Percentiles rank a stretch among this genome's conserved stretches.
phyloP scores from a whole-genome alignment of 2,329 filamentous ascomycete genomes.

The Xylaria sp. region DNA sequence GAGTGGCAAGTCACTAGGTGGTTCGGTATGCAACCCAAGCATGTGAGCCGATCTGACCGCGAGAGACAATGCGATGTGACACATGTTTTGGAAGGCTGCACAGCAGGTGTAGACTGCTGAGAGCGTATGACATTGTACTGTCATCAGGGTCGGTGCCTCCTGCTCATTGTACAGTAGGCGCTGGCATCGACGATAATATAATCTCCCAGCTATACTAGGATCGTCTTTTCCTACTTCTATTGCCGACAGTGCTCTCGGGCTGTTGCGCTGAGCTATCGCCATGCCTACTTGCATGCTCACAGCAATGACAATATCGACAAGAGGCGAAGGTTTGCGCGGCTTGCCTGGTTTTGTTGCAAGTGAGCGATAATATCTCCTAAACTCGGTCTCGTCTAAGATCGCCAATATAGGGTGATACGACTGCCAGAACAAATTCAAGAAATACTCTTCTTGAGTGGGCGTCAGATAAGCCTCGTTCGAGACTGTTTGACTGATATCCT shows the following conservation, averaged over 20 bases:
- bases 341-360: conserved; percentile 50
- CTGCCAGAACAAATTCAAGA: conserved; percentile 60
- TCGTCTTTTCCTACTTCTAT: conserved; percentile 47
- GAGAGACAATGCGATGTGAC: conserved; percentile 53
- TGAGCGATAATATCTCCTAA: conserved; percentile 56
- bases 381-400: conserved; percentile 57
- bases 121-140: conserved; percentile 60
- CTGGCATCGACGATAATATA: conserved; percentile 60
- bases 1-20: conserved; percentile 53
- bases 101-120: conserved; percentile 58
- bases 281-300: conserved; percentile 61
- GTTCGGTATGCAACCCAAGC: conserved; percentile 60
- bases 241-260: conserved; percentile 28
- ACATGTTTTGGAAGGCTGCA: conserved; percentile 61
- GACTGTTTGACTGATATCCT: conserved; percentile 31
- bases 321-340: conserved; percentile 56
- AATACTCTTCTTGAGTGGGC: conserved; percentile 57
- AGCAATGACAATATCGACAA: conserved; percentile 64
- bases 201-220: conserved; percentile 56
- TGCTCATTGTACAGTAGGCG: conserved; percentile 56
- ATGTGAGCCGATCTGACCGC: conserved; percentile 59
- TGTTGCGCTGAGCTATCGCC: conserved; percentile 42
- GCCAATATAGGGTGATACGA: conserved; percentile 55
- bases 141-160: conserved; percentile 59
- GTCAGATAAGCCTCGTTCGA: conserved; percentile 48